Percentiles rank a stretch among this genome's conserved stretches.
phyloP scores from a whole-genome alignment of 2,329 filamentous ascomycete species.

The Colletotrichum sp. region DNA sequence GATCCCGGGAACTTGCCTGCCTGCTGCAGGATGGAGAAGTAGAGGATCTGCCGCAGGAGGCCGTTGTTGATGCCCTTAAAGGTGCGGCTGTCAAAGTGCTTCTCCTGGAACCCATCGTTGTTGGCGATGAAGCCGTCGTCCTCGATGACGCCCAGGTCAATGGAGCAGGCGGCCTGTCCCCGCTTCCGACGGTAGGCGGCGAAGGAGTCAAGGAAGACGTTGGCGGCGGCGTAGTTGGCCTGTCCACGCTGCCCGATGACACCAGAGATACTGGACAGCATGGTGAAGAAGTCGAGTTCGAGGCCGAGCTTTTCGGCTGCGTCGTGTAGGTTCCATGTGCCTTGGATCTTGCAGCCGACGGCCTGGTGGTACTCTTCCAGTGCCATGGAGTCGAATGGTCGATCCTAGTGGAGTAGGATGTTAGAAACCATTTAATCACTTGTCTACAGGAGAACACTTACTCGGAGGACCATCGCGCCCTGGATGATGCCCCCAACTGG shows the following conservation, averaged over 20 bases:
- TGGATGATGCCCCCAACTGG: not conserved
- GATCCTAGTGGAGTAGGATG: not conserved
- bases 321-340: not conserved
- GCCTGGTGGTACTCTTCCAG: not conserved
- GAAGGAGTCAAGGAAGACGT: constrained; percentile 36
- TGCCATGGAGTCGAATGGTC: not conserved
- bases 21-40: not conserved
- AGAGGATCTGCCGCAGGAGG: not conserved
- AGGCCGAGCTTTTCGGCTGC: not conserved
- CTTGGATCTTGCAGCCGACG: not conserved
- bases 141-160: not conserved
- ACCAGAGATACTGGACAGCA: not conserved
- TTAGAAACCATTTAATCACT: no score
- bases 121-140: not conserved
- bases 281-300: not conserved
- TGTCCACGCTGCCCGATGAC: constrained; percentile 34
- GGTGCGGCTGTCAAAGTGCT: not conserved
- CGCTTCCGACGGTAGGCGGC: constrained; percentile 20
- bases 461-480: not conserved
- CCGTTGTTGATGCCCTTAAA: not conserved
- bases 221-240: constrained; percentile 38
- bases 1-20: rapidly evolving
- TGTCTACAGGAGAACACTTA: not conserved
- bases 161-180: not conserved
- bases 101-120: not conserved